Conservation (phyloP, 164 flowering plant species). For the Aristolochia contorta region DNA sequence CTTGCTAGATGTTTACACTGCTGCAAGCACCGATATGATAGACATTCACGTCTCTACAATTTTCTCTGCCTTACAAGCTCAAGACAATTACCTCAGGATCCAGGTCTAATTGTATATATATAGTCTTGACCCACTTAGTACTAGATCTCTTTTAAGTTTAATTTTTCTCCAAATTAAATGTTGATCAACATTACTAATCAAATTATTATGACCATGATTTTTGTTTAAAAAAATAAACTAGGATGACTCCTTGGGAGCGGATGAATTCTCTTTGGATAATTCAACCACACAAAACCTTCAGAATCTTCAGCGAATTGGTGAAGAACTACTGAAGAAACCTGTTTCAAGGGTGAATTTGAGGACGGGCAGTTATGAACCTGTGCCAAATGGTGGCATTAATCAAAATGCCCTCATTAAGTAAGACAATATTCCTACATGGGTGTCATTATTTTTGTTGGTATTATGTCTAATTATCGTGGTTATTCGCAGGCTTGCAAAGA, state of each 20-base stretch:
- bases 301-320: conserved; percentile 30
- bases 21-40: conserved; percentile 9
- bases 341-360: conserved; percentile 39
- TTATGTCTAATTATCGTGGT: no score
- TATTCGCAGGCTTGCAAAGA: no score
- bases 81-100: conserved; percentile 3
- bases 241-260: conserved; percentile 16
- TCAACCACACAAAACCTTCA: conserved; percentile 16
- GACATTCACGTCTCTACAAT: conserved; percentile 6
- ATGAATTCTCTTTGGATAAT: conserved; percentile 26
- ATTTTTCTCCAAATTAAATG: no score
- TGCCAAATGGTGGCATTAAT: conserved; percentile 33
- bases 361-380: conserved; percentile 26
- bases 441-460: no score
- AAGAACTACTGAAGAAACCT: conserved; percentile 25
- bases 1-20: conserved; percentile 4
- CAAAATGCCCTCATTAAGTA: conserved; percentile 37
- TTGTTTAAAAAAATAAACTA: neutral
- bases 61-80: conserved; percentile 5
- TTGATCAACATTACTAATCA: no score
- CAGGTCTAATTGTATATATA: conserved; percentile 5
- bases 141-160: no score
- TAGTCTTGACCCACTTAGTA: no score
- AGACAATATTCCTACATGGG: no score
- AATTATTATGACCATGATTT: no score